Evolutionary conservation across 2,329 filamentous ascomycete genomes (phyloP), one percentile per base, ranked within the genome.

Genomic region (Aspergillus viridinutans): DNA sequence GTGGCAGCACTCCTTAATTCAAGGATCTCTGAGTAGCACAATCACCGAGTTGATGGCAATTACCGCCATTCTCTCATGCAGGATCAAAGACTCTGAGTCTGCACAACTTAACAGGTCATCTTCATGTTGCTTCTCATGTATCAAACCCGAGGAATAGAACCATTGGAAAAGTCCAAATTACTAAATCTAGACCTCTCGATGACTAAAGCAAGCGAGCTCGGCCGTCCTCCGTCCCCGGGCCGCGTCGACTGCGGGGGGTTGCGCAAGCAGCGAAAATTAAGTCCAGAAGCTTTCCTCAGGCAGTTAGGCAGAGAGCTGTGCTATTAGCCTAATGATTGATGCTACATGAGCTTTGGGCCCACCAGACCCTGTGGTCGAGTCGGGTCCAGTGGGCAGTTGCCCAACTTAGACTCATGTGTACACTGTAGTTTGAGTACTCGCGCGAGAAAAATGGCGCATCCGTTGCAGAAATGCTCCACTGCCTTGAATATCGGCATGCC

Each of bases 261-360:
- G 50, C 51, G 38, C 50, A 42, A 52, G 21, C 42, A 52, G 50
- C 12, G 50, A 52, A 53, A 50, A 50, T 52, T 26, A 52, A 55
- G 58, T 64, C 63, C 61, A 62, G 63, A 65, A 65, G 60, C 60
- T 59, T 65, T 65, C 63, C 63, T 60, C 55, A 56, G 40, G 50
- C n/a, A 55, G 61, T 61, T 64, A 61, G 60, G 49, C 5, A 20
- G n/a, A 38, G 20, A 38, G 28, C 14, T 14, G 12, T 25, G 10
- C 12, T 14, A 52, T 57, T 55, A 59, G 59, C 20, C 54, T 55
- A 56, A 55, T 45, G 14, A 38, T 55, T 56, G 50, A 50, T 59
- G 57, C 62, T 55, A 64, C 60, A 63, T 58, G 57, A 58, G 57
- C 56, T 58, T 2, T 45, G 5, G 42, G 20, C 20, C 42, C 42